Percentiles rank a stretch among this genome's conserved stretches.
Evolutionary conservation across 2,329 filamentous ascomycete species (phyloP).

Genomic region (Neurospora crassa): DNA sequence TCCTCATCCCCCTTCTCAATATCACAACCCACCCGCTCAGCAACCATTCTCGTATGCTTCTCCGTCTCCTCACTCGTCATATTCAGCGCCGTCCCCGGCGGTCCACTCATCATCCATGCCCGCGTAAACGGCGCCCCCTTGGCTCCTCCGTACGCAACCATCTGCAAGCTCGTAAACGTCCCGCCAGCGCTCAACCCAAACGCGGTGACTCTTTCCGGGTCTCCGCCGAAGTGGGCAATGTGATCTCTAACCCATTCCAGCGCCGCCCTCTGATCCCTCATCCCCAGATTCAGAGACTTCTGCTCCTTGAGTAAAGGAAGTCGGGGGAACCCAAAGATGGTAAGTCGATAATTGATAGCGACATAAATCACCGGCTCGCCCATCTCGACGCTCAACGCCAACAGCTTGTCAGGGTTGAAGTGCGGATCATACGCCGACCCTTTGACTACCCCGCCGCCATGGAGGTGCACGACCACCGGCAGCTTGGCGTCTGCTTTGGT

Average conservation of each 20-base stretch:
- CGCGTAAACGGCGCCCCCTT: constrained; percentile 24
- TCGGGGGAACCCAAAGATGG: constrained; percentile 23
- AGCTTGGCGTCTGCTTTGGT: constrained; percentile 12
- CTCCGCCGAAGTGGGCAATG: constrained; percentile 20
- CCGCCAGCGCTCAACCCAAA: constrained; percentile 18
- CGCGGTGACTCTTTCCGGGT: constrained; percentile 17
- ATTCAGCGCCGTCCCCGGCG: constrained; percentile 24
- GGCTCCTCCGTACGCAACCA: constrained; percentile 21
- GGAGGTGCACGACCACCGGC: constrained; percentile 20
- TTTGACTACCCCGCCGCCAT: constrained; percentile 20
- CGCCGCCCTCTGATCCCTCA: constrained; percentile 19
- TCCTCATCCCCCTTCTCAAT: constrained; percentile 4
- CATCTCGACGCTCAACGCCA: constrained; percentile 12
- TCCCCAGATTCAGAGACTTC: constrained; percentile 20
- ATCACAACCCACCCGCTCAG: constrained; percentile 14
- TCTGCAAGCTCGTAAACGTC: constrained; percentile 18
- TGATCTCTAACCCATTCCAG: constrained; percentile 22
- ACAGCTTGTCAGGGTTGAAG: constrained; percentile 17
- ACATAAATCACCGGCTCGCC: constrained; percentile 18
- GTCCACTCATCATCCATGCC: constrained; percentile 25
- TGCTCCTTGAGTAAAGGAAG: constrained; percentile 18
- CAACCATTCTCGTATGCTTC: constrained; percentile 19
- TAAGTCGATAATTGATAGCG: constrained; percentile 20
- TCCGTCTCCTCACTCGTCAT: constrained; percentile 20
- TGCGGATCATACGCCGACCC: constrained; percentile 19